These are phyloP conservation scores for Drechslerella coelobrocha DNA, from an alignment of 2,329 filamentous ascomycete genomes.

Conservation along the genomic window DNA sequence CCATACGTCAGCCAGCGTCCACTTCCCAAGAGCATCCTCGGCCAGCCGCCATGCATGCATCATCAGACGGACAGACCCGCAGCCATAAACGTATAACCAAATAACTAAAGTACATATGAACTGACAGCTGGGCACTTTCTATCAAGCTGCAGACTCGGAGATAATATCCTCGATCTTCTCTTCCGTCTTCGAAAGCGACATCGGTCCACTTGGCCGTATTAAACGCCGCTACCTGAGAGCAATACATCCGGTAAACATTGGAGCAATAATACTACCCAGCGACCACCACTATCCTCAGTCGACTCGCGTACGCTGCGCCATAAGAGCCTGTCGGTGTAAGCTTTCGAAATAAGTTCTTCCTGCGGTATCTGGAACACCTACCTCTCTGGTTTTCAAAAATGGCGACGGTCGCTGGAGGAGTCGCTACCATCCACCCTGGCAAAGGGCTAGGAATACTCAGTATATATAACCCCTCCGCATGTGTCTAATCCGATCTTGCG, in stretches of 20 bases:
- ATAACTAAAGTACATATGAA: no score
- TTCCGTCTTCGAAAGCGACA: constrained; percentile 1
- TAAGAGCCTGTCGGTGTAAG: no score
- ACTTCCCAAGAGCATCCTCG: no score
- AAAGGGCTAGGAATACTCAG: constrained; percentile 70
- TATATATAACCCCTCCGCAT: constrained; percentile 54
- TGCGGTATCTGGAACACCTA: not conserved
- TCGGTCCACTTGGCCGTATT: not conserved
- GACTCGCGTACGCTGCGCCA: no score
- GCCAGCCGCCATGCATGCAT: constrained; percentile 14
- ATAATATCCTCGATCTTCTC: no score
- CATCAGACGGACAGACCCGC: no score
- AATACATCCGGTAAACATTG: not conserved
- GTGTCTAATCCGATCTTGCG: not conserved
- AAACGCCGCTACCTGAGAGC: not conserved
- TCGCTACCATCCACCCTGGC: constrained; percentile 70
- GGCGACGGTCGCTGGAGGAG: constrained; percentile 51
- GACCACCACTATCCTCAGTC: no score
- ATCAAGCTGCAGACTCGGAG: no score
- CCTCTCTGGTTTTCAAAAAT: constrained; percentile 29
- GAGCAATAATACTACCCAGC: no score
- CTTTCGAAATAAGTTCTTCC: constrained; percentile 1
- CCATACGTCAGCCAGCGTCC: constrained; percentile 33
- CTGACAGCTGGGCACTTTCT: not conserved
- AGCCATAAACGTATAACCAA: no score